Evolutionary conservation across 805 yeast species (phyloP), one percentile per base, ranked within the genome.

Genomic region (Saturnispora hagleri): DNA sequence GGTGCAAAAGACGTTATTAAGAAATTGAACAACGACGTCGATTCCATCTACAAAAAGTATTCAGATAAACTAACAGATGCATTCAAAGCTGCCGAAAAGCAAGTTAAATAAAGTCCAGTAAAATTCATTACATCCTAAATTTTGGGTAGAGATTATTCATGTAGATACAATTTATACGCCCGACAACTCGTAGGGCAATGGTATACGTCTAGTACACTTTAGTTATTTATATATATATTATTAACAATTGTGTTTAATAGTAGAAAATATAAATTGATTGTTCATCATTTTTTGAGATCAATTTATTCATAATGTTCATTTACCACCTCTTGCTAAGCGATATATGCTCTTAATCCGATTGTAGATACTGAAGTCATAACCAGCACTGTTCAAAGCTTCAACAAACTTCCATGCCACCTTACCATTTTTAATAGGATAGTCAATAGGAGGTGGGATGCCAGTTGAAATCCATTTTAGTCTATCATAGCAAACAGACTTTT

Each of bases 331-430:
- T n/a, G 84, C 81, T 57, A 81, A 59, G 0, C 77, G 71, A 50
- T 77, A 71, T 40, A 81, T 57, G 4, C 83, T 77, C 58, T 78
- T 80, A 40, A 79, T 59, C 60, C 78, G 79, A 55, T 80, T 81
- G 93, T 95, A 86, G 41, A 75, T 56, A 48, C 91, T 80, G 48
- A 69, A 76, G 58, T 86, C 87, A 61, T 93, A 93, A 26, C 96
- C 95, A 24, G 90, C 91, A 41, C 77, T 76, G 62, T 89, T 90
- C 66, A 93, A 76, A 35, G 87, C 82, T 53, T 77, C 77, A 5
- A 93, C 93, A 70, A 93, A 86, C 18, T 74, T 75, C 97, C 98
- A 91, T 0, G 98, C 97, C 58, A 76, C 84, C 58, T 80, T 76
- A 56, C 83, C 86, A 58, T 84, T 83, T 33, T 77, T 75, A 57